These are phyloP conservation scores for Tinospora cordifolia DNA, from an alignment of 164 flowering plant species.

Conservation along the genomic window DNA sequence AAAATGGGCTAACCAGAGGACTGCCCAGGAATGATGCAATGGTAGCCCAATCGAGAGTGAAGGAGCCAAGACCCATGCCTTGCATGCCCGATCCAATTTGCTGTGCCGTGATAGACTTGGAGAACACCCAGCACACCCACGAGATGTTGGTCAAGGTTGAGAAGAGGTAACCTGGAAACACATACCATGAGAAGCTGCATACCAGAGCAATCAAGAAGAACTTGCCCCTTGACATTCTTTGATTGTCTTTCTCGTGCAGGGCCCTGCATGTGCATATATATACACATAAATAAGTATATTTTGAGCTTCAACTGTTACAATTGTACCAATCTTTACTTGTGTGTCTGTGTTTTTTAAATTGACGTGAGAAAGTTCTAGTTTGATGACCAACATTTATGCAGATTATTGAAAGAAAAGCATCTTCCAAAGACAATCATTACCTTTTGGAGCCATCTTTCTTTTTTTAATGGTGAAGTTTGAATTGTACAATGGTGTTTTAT, in stretches of 20 bases:
- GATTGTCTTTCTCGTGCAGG: constrained; percentile 29
- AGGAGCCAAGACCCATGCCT: constrained; percentile 36
- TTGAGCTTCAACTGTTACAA: no score
- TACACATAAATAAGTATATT: no score
- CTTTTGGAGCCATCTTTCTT: no score
- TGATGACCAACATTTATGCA: no score
- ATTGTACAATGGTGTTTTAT: no score
- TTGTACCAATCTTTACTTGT: no score
- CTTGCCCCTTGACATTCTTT: constrained; percentile 29
- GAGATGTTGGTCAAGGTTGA: constrained; percentile 32
- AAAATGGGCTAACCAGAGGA: constrained; percentile 37
- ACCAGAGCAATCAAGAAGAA: constrained; percentile 32
- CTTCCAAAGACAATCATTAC: no score
- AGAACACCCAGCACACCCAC: constrained; percentile 34
- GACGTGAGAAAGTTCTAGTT: no score
- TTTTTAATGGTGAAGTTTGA: no score
- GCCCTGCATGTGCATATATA: constrained; percentile 20
- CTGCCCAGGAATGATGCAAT: constrained; percentile 31
- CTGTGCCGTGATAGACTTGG: constrained; percentile 39
- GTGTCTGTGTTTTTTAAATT: no score
- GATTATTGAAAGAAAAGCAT: no score
- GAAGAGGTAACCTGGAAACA: constrained; percentile 37
- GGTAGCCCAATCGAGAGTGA: constrained; percentile 38
- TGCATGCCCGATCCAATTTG: constrained; percentile 39
- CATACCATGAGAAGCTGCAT: constrained; percentile 34